phyloP scores from a whole-genome alignment of 2,329 filamentous ascomycete genomes.

The Cladophialophora bantiana region DNA sequence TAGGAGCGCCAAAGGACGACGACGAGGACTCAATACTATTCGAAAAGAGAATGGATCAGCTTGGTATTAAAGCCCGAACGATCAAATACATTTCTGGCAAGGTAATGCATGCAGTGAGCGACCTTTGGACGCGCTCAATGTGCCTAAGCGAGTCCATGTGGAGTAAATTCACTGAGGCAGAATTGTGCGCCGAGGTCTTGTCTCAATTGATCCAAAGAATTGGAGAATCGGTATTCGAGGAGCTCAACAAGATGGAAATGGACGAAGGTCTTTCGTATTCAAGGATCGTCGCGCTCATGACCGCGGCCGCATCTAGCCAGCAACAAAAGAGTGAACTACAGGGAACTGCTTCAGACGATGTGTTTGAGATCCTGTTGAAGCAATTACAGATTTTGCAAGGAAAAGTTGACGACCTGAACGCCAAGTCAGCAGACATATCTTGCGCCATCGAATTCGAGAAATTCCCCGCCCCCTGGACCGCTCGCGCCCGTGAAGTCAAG shows the following conservation, averaged over 20 bases:
- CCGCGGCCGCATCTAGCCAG: constrained; percentile 9
- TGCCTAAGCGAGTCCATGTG: constrained; percentile 73
- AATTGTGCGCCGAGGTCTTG: constrained; percentile 69
- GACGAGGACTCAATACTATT: constrained; percentile 75
- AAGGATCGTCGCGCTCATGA: constrained; percentile 26
- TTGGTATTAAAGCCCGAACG: constrained; percentile 78
- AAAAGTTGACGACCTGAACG: constrained; percentile 67
- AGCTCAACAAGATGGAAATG: constrained; percentile 70
- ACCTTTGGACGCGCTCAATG: constrained; percentile 77
- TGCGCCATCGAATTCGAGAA: constrained; percentile 81
- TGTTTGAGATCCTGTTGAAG: constrained; percentile 32
- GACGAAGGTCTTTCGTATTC: constrained; percentile 32
- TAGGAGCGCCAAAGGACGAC: constrained; percentile 66
- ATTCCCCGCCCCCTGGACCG: constrained; percentile 76
- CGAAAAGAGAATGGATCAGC: constrained; percentile 71
- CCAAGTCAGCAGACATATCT: constrained; percentile 72
- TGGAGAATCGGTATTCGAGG: constrained; percentile 68
- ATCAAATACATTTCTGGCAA: constrained; percentile 84
- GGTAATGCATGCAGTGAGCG: constrained; percentile 76
- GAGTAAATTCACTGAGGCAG: constrained; percentile 73
- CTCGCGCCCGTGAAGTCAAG: constrained; percentile 80
- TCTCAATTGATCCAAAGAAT: constrained; percentile 71
- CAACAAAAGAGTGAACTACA: constrained; percentile 11
- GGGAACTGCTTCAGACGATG: constrained; percentile 19
- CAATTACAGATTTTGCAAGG: constrained; percentile 33